Evolutionary conservation across 345 rosid genomes (phyloP).

Genomic region (Reutealis trisperma): DNA sequence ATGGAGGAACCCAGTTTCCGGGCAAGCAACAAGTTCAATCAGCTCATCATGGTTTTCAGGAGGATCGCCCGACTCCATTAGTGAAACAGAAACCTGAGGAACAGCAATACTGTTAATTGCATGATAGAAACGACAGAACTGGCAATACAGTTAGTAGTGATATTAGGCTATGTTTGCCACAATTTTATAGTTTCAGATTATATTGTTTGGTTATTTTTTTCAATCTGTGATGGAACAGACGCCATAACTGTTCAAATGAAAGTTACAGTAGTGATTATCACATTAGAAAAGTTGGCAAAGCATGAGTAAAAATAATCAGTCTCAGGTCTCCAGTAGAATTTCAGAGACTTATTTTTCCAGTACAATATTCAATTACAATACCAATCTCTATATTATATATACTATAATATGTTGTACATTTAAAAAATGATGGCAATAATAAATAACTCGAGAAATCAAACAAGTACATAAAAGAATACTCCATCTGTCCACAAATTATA

Average conservation of each 20-base stretch:
- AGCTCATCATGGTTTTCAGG: conserved; percentile 73
- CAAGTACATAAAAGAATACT: too few relatives aligned
- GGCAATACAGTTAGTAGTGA: not conserved
- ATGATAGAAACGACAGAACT: not conserved
- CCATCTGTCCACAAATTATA: too few relatives aligned
- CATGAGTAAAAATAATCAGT: not conserved
- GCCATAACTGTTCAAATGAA: not conserved
- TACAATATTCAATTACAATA: too few relatives aligned
- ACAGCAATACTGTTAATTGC: not conserved
- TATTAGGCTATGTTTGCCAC: not conserved
- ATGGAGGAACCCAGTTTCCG: conserved; percentile 65
- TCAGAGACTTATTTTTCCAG: not conserved
- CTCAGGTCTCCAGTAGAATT: not conserved
- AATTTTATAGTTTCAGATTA: not conserved
- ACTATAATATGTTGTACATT: not conserved
- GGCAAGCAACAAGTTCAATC: conserved; percentile 73
- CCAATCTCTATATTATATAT: not conserved
- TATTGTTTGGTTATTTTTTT: not conserved
- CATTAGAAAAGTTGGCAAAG: not conserved
- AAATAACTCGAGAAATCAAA: too few relatives aligned
- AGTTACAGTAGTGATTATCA: not conserved
- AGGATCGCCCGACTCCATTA: conserved; percentile 65
- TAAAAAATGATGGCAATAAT: too few relatives aligned
- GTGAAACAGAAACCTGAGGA: conserved; percentile 75
- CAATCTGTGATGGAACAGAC: not conserved